phyloP scores from a whole-genome alignment of 1,284 basidiomycete genomes.

The Ceratobasidium sp. region DNA sequence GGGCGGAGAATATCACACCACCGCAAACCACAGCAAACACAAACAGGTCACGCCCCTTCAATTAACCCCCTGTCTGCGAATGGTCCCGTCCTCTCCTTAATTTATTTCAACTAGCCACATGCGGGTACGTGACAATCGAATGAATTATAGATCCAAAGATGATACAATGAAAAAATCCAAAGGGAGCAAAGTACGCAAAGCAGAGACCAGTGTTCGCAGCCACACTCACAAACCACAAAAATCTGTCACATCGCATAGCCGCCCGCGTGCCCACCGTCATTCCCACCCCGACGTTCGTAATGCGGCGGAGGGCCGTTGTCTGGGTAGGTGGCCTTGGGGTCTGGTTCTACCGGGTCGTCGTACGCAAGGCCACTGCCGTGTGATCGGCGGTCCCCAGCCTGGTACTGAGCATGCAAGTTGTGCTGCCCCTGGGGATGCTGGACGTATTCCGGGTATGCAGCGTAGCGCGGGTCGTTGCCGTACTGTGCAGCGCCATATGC shows the following conservation, averaged over 20 bases:
- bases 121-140: slow-evolving; percentile 16
- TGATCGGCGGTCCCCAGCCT: slow-evolving; percentile 43
- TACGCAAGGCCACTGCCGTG: slow-evolving; percentile 38
- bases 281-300: slow-evolving; percentile 31
- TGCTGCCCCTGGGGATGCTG: slow-evolving; percentile 28
- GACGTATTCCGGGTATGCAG: slow-evolving; percentile 16
- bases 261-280: slow-evolving; percentile 30
- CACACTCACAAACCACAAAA: background rate
- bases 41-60: slow-evolving; percentile 26
- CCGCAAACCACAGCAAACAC: slow-evolving; percentile 11
- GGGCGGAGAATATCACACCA: slow-evolving; percentile 1
- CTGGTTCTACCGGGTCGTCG: slow-evolving; percentile 28
- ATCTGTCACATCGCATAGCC: slow-evolving; percentile 37
- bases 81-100: background rate
- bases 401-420: slow-evolving; percentile 20
- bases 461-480: slow-evolving; percentile 37
- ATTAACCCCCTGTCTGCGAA: slow-evolving; percentile 36
- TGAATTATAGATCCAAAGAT: slow-evolving; percentile 23
- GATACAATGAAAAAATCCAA: slow-evolving; percentile 33
- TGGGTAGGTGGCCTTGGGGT: slow-evolving; percentile 16
- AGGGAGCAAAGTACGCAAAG: slow-evolving; percentile 5
- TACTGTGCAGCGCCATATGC: slow-evolving; percentile 11
- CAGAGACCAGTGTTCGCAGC: slow-evolving; percentile 21
- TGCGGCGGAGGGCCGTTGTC: slow-evolving; percentile 13
- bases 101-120: background rate